Evolutionary conservation across 108 stramenopile genomes (phyloP).

Genomic region (Craspedostauros australis): DNA sequence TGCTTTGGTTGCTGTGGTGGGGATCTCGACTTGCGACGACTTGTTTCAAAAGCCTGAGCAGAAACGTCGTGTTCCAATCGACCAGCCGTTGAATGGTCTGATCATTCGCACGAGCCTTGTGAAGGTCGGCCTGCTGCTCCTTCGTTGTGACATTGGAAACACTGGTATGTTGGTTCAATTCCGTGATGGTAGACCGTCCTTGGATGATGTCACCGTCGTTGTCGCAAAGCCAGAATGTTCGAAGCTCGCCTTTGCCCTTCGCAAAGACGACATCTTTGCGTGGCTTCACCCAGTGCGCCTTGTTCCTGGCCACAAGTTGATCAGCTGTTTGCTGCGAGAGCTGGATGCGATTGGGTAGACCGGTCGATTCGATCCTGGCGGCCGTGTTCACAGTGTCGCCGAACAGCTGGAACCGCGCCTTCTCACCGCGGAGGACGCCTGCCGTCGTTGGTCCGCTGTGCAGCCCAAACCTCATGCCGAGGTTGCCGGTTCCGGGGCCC

Average conservation of each 20-base stretch:
- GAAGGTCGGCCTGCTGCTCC: too few relatives aligned
- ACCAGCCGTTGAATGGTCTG: neutral
- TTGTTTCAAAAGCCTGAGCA: neutral
- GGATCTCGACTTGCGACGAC: neutral
- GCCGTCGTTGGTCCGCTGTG: constrained; percentile 27
- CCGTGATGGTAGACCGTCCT: too few relatives aligned
- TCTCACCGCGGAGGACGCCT: constrained; percentile 42
- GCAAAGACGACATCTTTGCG: constrained; percentile 4
- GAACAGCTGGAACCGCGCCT: constrained; percentile 43
- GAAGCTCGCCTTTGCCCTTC: constrained; percentile 8
- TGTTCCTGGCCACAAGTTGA: constrained; percentile 14
- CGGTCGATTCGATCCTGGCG: constrained; percentile 39
- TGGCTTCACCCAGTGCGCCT: constrained; percentile 6
- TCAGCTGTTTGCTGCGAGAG: constrained; percentile 32
- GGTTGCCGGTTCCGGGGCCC: constrained; percentile 23
- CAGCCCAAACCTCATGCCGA: constrained; percentile 14
- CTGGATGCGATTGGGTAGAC: constrained; percentile 27
- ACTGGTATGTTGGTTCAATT: too few relatives aligned
- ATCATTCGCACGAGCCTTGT: too few relatives aligned
- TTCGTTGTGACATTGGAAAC: too few relatives aligned
- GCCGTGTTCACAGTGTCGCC: constrained; percentile 52
- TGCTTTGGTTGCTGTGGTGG: too few relatives aligned
- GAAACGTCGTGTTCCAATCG: neutral
- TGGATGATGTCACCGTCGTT: too few relatives aligned
- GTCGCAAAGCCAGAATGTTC: constrained; percentile 1